phyloP scores from a whole-genome alignment of 495 filamentous ascomycete genomes.

The Talaromyces proteolyticus region DNA sequence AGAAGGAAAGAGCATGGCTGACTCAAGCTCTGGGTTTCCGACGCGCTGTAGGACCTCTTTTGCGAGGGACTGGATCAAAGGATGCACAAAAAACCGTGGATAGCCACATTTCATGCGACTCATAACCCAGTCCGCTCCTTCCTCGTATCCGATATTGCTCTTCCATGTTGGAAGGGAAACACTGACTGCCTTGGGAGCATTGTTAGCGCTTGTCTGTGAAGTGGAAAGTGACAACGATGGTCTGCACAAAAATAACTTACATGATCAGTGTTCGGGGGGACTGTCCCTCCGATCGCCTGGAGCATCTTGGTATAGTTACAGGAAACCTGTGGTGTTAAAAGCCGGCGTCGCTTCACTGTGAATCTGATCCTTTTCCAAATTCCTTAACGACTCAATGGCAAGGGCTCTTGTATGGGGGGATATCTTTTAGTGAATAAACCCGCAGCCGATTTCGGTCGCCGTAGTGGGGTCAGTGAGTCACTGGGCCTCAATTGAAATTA shows the following conservation, averaged over 20 bases:
- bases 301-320: conserved; percentile 20
- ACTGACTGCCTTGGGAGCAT: conserved; percentile 72
- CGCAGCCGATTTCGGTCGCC: no score
- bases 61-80: conserved; percentile 69
- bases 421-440: no score
- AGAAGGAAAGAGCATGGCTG: conserved; percentile 79
- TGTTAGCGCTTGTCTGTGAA: conserved; percentile 13
- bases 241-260: conserved; percentile 33
- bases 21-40: conserved; percentile 52
- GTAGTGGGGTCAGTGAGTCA: no score
- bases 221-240: conserved; percentile 11
- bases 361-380: no score
- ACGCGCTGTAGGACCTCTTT: conserved; percentile 57
- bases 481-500: no score
- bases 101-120: conserved; percentile 86
- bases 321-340: not conserved
- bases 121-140: conserved; percentile 82
- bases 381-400: no score
- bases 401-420: no score
- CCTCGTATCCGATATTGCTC: conserved; percentile 86
- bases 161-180: conserved; percentile 94
- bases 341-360: not conserved
- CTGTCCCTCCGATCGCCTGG: conserved; percentile 34
- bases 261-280: conserved; percentile 50
- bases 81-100: conserved; percentile 92